Conservation (phyloP, 176 grass and related monocot genomes). For the Thalia dealbata region DNA sequence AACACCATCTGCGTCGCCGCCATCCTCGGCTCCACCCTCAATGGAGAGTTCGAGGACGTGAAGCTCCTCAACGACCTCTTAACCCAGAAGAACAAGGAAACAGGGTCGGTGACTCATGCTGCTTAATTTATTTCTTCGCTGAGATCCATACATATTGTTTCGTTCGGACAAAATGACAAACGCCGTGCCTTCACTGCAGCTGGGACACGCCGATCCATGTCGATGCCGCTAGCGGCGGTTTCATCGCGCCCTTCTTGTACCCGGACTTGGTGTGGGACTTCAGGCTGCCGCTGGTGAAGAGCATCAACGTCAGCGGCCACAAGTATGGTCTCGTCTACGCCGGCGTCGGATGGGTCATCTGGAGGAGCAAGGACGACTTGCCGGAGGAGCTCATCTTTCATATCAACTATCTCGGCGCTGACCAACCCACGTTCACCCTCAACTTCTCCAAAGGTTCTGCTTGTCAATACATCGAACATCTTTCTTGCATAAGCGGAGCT, state of each 20-base stretch:
- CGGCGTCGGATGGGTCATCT: conserved; percentile 79
- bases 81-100: conserved; percentile 58
- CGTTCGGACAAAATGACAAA: too few relatives aligned
- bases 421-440: conserved; percentile 90
- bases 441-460: conserved; percentile 82
- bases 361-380: conserved; percentile 73
- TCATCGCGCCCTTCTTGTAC: conserved; percentile 90
- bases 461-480: not conserved
- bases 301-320: conserved; percentile 83
- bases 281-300: conserved; percentile 84
- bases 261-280: conserved; percentile 89
- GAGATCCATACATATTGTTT: too few relatives aligned
- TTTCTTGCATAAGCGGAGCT: not conserved
- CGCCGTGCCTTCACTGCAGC: conserved; percentile 25
- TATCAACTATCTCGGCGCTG: conserved; percentile 93
- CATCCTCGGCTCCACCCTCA: conserved; percentile 85
- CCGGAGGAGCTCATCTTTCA: conserved; percentile 97
- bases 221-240: conserved; percentile 77
- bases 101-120: conserved; percentile 32
- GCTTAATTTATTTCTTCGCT: too few relatives aligned
- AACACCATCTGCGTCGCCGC: conserved; percentile 92
- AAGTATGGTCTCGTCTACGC: conserved; percentile 88
- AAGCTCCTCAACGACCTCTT: conserved; percentile 73
- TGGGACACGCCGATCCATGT: conserved; percentile 95
- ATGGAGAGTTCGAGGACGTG: conserved; percentile 88